These are phyloP conservation scores for Haematococcus lacustris DNA, from an alignment of 139 green algal genomes.

Conservation along the genomic window DNA sequence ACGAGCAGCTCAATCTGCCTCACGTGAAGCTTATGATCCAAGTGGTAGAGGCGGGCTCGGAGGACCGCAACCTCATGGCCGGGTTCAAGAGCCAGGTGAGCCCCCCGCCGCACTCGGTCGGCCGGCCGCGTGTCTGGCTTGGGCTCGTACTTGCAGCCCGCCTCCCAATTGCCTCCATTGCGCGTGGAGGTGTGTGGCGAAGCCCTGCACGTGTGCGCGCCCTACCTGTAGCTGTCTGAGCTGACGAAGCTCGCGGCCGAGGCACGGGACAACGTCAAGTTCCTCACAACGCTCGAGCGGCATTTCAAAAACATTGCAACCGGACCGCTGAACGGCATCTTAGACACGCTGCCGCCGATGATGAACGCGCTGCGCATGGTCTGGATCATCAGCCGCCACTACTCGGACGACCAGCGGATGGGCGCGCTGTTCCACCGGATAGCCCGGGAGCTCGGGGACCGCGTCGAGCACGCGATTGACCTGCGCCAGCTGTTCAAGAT, in stretches of 20 bases:
- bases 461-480: conserved; percentile 59
- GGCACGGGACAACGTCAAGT: conserved; percentile 88
- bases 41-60: conserved; percentile 47
- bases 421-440: conserved; percentile 82
- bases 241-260: conserved; percentile 69
- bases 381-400: conserved; percentile 86
- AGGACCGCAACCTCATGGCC: conserved; percentile 66
- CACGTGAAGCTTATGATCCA: conserved; percentile 49
- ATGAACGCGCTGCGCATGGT: conserved; percentile 89
- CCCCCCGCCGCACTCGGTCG: too few species aligned
- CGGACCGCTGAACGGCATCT: conserved; percentile 52
- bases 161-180: too few species aligned
- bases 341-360: conserved; percentile 75
- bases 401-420: conserved; percentile 82
- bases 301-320: conserved; percentile 75
- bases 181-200: too few species aligned
- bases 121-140: too few species aligned
- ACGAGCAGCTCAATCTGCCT: conserved; percentile 78
- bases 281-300: conserved; percentile 83
- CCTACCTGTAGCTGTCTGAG: conserved; percentile 44
- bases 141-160: too few species aligned
- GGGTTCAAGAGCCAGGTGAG: conserved; percentile 55
- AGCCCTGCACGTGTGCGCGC: too few species aligned
- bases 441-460: conserved; percentile 58
- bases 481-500: conserved; percentile 62